These are phyloP conservation scores for Tubosaeta sp. DNA, from an alignment of 768 basidiomycete genomes.

Conservation along the genomic window DNA sequence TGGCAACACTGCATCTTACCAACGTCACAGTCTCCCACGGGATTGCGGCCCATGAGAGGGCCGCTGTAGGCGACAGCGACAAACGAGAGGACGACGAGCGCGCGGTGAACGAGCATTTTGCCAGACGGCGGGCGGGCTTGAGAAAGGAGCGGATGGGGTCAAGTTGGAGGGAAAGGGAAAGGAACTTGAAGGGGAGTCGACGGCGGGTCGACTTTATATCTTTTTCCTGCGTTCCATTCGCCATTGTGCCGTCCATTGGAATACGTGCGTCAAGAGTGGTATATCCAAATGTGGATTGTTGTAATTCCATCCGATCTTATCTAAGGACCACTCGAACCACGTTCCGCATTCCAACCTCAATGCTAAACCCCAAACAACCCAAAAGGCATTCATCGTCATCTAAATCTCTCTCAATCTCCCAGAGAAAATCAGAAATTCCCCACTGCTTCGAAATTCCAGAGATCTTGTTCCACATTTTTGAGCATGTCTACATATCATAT, in stretches of 20 bases:
- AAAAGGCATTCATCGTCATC: background rate
- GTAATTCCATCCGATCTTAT: background rate
- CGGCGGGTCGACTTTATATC: constrained; percentile 18
- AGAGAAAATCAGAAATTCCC: background rate
- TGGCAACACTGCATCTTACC: constrained; percentile 22
- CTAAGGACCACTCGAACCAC: background rate
- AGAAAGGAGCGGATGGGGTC: constrained; percentile 25
- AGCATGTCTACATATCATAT: constrained; percentile 7
- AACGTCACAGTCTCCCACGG: constrained; percentile 22
- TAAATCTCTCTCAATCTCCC: background rate
- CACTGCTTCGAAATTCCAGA: constrained; percentile 18
- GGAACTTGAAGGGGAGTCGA: constrained; percentile 6
- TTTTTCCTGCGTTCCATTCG: constrained; percentile 9
- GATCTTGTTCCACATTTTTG: constrained; percentile 14
- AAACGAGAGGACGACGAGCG: constrained; percentile 16
- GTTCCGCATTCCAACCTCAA: background rate
- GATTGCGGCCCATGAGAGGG: constrained; percentile 23
- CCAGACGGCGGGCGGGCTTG: constrained; percentile 5
- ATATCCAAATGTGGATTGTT: background rate
- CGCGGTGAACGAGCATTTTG: constrained; percentile 13
- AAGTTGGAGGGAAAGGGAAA: constrained; percentile 4
- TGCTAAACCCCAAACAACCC: background rate
- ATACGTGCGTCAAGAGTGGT: background rate
- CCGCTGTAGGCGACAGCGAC: constrained; percentile 15
- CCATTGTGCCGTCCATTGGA: background rate